Conservation (phyloP, 108 stramenopile species). For the Skeletonema grethae region DNA sequence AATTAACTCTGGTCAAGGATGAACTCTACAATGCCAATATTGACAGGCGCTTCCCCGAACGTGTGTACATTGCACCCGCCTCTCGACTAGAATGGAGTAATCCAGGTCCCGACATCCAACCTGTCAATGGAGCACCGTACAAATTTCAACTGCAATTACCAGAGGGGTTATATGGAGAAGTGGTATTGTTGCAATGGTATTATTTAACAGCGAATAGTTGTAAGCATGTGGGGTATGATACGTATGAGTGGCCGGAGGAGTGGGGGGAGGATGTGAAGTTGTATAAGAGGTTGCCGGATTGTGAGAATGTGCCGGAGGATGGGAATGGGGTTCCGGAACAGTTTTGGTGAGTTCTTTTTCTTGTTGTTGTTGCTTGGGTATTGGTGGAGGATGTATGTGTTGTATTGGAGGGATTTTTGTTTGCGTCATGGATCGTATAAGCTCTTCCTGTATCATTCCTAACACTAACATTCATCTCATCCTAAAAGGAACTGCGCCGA, state of each 20-base stretch:
- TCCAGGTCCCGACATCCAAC: not conserved
- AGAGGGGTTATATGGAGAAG: slow-evolving; percentile 45
- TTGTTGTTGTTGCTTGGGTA: not conserved
- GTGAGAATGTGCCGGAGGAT: slow-evolving; percentile 29
- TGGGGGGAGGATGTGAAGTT: slow-evolving; percentile 23
- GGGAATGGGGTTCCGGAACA: slow-evolving; percentile 46
- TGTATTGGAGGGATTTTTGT: too few relatives aligned
- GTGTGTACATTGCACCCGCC: slow-evolving; percentile 58
- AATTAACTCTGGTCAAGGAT: slow-evolving; percentile 57
- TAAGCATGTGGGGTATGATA: slow-evolving; percentile 35
- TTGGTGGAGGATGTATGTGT: too few relatives aligned
- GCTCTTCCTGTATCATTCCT: too few relatives aligned
- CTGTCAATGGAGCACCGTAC: slow-evolving; percentile 11
- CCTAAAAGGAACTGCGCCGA: slow-evolving; percentile 42
- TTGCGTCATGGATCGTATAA: too few relatives aligned
- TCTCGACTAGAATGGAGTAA: slow-evolving; percentile 13
- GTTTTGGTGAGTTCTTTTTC: slow-evolving; percentile 19
- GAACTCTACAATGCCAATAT: slow-evolving; percentile 46
- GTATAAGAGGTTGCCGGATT: slow-evolving; percentile 24
- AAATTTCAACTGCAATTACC: slow-evolving; percentile 48
- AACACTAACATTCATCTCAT: not conserved
- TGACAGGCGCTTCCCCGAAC: slow-evolving; percentile 52
- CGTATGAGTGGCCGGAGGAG: slow-evolving; percentile 33
- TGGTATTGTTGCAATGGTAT: slow-evolving; percentile 71
- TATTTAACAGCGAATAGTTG: slow-evolving; percentile 75